Evolutionary conservation across 768 basidiomycete species (phyloP).

Genomic region (Suillus clintonianus): DNA sequence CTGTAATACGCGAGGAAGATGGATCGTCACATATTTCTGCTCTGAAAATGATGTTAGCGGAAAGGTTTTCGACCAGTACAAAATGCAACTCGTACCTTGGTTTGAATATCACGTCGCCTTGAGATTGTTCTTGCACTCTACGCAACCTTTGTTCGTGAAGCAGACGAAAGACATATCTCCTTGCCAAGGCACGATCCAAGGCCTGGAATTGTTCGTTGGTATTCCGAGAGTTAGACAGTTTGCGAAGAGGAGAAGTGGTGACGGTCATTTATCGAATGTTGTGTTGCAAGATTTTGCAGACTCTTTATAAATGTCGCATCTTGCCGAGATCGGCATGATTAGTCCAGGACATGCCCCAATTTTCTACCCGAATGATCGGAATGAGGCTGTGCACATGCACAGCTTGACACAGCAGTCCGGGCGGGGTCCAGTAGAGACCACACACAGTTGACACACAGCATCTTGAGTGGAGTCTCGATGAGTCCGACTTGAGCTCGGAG

Average conservation of each 20-base stretch:
- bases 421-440: too few species aligned
- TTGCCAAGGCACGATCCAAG: conserved; percentile 31
- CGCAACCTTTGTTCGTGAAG: conserved; percentile 21
- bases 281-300: not conserved
- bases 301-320: not conserved
- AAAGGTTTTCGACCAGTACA: not conserved
- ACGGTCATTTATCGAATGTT: conserved; percentile 22
- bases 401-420: not conserved
- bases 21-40: conserved; percentile 43
- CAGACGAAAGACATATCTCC: conserved; percentile 28
- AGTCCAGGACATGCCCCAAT: not conserved
- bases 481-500: not conserved
- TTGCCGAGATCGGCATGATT: not conserved
- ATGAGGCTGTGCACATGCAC: not conserved
- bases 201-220: conserved; percentile 31
- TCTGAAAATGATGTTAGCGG: conserved; percentile 24
- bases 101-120: conserved; percentile 33
- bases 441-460: too few species aligned
- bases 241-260: conserved; percentile 18
- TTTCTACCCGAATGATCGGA: not conserved
- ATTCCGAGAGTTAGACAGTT: conserved; percentile 24
- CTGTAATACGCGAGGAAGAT: conserved; percentile 30
- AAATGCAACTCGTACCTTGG: conserved; percentile 23
- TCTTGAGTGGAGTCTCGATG: not conserved
- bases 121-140: conserved; percentile 19